Base-by-base conservation (phyloP, 2,329 filamentous ascomycete genomes). In the Plectosphaerella sp. region DNA sequence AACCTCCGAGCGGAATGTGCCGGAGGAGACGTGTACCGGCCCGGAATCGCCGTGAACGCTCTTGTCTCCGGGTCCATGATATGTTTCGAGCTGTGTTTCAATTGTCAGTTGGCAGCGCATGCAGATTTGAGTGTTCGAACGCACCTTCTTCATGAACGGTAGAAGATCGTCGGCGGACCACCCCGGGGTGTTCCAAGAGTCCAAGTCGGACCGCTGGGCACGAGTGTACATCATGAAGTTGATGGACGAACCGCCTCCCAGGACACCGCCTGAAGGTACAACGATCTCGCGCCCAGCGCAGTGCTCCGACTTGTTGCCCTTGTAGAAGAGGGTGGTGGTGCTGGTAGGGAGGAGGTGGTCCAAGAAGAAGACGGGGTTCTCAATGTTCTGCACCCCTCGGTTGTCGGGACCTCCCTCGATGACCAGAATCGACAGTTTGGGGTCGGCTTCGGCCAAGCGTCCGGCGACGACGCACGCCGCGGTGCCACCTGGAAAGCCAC, bases 341-440 rank as follows among this genome's bases (percentile, higher is more conserved):
- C 89, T 76, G 84, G 88, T 89, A 71, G 74, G 25, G 85, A 87
- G 69, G 85, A 91, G 67, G 89, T 87, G 54, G 43, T 67, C 65
- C 20, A 78, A 64, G 55, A 72, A 82, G n/a, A 79, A 65, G 1
- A 72, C 78, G 1, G 80, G 79, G 50, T 79, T 71, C 12, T 74
- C 66, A 22, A 82, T 67, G 14, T 69, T 71, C 1, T 74, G 73
- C 45, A 75, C 67, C 56, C 77, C 68, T 55, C 75, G 74, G 58
- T 77, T 82, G 61, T 82, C 78, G n/a, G 68, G 69, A 2, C 80
- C 80, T 36, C 71, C 67, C 57, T 83, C 80, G 43, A 83, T 73
- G 6, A 83, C 66, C 11, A 82, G 65, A 42, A 82, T 73, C 12
- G 71, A 72, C 2, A 80, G 66, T 16, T 69, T 65, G 1, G 74